Base-by-base conservation (phyloP, 2,329 filamentous ascomycete species). In the Neonectria neomacrospora region DNA sequence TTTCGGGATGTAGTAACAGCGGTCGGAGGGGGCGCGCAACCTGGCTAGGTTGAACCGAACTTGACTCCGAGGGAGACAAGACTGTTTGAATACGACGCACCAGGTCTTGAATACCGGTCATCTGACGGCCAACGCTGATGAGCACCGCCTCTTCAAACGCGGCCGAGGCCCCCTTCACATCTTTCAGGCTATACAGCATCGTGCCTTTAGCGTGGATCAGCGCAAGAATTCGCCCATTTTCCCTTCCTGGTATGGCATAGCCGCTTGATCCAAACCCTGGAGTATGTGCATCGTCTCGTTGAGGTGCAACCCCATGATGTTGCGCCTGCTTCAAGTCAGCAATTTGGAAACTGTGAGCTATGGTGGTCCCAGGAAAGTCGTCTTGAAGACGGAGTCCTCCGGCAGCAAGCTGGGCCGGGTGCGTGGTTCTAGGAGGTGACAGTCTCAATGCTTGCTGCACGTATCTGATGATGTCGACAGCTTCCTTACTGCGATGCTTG, bases 191-290 rank as follows among this genome's bases (percentile, higher is more conserved):
- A 78, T 99, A 99, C 2, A 98, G 84, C 91, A 98, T 96, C 67
- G 98, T 98, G n/a, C 95, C 96, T 78, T 98, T 99, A 20, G 95
- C 94, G 79, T 99, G 96, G 42, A 98, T 89, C 16, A 99, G 85
- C n/a, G 94, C 92, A 47, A 99, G 85, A 73, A 99, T 93, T 63
- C 96, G 88, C 9, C 95, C 96, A 75, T 97, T 98, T 70, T 99
- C 96, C 45, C 86, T 88, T 2, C 91, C 94, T 5, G 94, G 87
- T 45, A 99, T 90, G 14, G 89, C 87, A 77, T 97, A 98, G 16
- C 94, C 94, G 76, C 76, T 78, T 16, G 77, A 77, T 20, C 75
- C 78, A 65, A 78, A 78, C 1, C 74, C 74, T 14, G 64, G 39
- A 42, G 63, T 57, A 37, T 66, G 68, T 37, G 34, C n/a, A 42